Conservation (phyloP, 2,329 filamentous ascomycete species). For the Pezicula neosporulosa region DNA sequence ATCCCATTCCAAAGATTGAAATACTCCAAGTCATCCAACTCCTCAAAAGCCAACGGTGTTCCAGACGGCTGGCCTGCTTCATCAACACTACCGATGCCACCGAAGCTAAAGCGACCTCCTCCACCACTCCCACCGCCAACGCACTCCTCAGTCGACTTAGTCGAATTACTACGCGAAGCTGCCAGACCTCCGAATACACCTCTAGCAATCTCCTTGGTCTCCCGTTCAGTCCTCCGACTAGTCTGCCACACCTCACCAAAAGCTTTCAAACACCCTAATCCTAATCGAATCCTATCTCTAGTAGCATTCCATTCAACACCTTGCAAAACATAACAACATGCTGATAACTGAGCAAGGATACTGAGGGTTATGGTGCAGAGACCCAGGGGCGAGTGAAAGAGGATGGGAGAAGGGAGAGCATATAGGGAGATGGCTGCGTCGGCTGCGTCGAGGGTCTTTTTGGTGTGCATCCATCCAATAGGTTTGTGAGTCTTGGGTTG, state of each 20-base stretch:
- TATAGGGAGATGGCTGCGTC: constrained; percentile 51
- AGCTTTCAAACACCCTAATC: constrained; percentile 54
- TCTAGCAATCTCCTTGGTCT: constrained; percentile 28
- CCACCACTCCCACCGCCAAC: constrained; percentile 5
- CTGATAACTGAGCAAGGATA: constrained; percentile 56
- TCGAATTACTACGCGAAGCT: neutral
- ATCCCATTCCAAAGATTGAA: constrained; percentile 2
- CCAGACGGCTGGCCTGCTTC: too few relatives aligned
- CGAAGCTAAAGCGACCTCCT: neutral
- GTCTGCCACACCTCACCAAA: constrained; percentile 55
- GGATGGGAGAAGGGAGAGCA: constrained; percentile 49
- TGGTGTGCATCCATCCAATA: constrained; percentile 43
- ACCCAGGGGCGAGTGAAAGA: constrained; percentile 55
- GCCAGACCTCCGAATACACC: constrained; percentile 8
- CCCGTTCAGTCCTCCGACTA: constrained; percentile 49
- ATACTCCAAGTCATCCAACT: too few relatives aligned
- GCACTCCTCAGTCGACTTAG: neutral
- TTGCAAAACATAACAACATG: constrained; percentile 49
- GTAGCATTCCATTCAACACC: constrained; percentile 35
- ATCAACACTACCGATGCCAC: too few relatives aligned
- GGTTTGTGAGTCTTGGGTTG: constrained; percentile 7
- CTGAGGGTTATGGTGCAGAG: constrained; percentile 52
- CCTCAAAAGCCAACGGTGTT: too few relatives aligned
- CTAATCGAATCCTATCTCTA: constrained; percentile 53
- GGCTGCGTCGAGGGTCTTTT: constrained; percentile 57